These are phyloP conservation scores for Boletellus sp. DNA, from an alignment of 1,284 basidiomycete genomes.

Conservation along the genomic window DNA sequence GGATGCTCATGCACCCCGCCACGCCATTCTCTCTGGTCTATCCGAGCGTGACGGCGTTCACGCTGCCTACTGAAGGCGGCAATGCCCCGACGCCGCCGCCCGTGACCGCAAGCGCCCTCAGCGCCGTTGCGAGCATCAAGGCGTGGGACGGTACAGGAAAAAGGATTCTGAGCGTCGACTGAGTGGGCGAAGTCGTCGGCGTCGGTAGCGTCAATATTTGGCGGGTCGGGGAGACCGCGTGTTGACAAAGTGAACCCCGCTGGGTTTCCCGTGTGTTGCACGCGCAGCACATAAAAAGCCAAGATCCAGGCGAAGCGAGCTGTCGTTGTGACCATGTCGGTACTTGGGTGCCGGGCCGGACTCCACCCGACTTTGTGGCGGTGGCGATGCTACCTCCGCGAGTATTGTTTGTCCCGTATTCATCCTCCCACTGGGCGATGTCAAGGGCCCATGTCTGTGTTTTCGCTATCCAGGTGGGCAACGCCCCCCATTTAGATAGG, in stretches of 20 bases:
- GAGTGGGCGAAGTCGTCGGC: slow-evolving; percentile 68
- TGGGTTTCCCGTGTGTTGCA: too few relatives aligned
- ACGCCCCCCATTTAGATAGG: too few relatives aligned
- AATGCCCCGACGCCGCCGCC: not conserved
- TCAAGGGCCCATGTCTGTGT: too few relatives aligned
- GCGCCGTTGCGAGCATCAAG: slow-evolving; percentile 65
- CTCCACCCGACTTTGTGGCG: too few relatives aligned
- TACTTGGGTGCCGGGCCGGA: too few relatives aligned
- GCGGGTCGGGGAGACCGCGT: slow-evolving; percentile 45
- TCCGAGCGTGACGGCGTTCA: slow-evolving; percentile 24
- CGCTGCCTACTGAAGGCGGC: slow-evolving; percentile 9
- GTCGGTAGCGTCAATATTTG: slow-evolving; percentile 82
- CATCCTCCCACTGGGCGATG: too few relatives aligned
- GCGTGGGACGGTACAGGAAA: slow-evolving; percentile 43
- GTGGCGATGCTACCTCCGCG: too few relatives aligned
- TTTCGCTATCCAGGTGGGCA: too few relatives aligned
- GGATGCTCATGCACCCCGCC: slow-evolving; percentile 62
- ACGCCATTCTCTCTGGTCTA: slow-evolving; percentile 72
- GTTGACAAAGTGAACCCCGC: not conserved
- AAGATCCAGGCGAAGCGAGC: too few relatives aligned
- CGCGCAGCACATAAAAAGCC: too few relatives aligned
- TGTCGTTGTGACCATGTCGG: too few relatives aligned
- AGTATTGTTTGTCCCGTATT: too few relatives aligned
- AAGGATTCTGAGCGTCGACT: slow-evolving; percentile 76
- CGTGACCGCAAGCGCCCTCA: not conserved